Conservation (phyloP, 306 rosid genomes). For the Myrica gale region DNA sequence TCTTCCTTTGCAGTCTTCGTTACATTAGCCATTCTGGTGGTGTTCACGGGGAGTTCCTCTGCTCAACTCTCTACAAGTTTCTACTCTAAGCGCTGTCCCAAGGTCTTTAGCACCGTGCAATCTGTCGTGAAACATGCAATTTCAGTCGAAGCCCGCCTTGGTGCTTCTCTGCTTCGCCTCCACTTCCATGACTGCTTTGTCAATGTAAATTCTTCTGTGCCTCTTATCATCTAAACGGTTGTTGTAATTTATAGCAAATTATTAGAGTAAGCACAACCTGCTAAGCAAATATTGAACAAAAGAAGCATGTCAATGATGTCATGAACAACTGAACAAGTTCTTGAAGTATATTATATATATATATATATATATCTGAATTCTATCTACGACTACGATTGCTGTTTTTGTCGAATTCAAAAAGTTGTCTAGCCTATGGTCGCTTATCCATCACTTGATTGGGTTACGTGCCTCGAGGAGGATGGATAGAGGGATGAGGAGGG, state of each 20-base stretch:
- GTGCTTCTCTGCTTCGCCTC: conserved; percentile 83
- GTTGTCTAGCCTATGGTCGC: no score
- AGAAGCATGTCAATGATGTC: no score
- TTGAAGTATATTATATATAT: no score
- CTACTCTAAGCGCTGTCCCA: conserved; percentile 60
- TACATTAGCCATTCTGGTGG: conserved; percentile 27
- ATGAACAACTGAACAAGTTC: no score
- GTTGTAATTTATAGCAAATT: not conserved
- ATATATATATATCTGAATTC: no score
- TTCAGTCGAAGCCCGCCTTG: conserved; percentile 58
- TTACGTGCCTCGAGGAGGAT: no score
- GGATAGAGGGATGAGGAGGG: no score
- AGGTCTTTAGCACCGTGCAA: conserved; percentile 36
- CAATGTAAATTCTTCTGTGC: conserved; percentile 41
- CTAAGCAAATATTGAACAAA: no score
- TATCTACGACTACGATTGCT: no score
- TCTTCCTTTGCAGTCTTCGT: conserved; percentile 7
- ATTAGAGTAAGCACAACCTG: not conserved
- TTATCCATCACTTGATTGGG: no score
- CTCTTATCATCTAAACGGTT: not conserved
- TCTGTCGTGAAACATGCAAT: conserved; percentile 54
- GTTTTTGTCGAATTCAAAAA: no score
- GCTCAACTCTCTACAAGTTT: conserved; percentile 51
- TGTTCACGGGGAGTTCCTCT: conserved; percentile 33
- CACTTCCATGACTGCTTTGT: conserved; percentile 82